Base-by-base conservation (phyloP, 2,329 filamentous ascomycete genomes). In the Trichoderma cornu-damae region DNA sequence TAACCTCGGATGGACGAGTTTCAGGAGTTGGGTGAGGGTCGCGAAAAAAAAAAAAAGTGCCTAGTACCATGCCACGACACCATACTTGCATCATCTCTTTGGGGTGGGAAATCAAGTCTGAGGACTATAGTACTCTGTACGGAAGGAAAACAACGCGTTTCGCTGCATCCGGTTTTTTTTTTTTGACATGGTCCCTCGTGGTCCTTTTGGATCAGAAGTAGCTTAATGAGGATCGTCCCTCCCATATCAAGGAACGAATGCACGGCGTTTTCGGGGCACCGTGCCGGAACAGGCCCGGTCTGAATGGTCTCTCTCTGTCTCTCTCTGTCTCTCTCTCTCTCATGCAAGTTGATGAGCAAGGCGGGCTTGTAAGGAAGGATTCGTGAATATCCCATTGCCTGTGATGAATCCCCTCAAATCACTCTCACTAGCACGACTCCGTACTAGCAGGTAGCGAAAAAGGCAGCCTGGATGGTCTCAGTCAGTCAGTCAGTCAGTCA, bases 241-340 rank as follows among this genome's bases (percentile, higher is more conserved):
- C 50, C n/a, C n/a, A n/a, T n/a, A 54, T 46, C 30, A 54, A 42
- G 30, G n/a, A 44, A 32, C 22, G 38, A n/a, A 34, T 37, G 50
- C 50, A 54, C 50, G 50, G 46, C 50, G 46, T 46, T 40, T 40
- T 38, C 30, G 35, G 48, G 30, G 48, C 28, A 30, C 28, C 28
- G 9, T 51, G 22, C 48, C 48, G 24, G 35, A 51, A 18, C 35
- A 20, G 22, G 32, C 35, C 16, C 40, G 38, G 30, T 28, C 34
- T 18, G n/a, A 35, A 35, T 26, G 47, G 32, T 26, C 22, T 37
- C 20, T 20, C n/a, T n/a, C n/a, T n/a, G n/a, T n/a, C n/a, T n/a
- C n/a, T n/a, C n/a, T n/a, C n/a, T n/a, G n/a, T n/a, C n/a, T n/a
- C n/a, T n/a, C n/a, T n/a, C n/a, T n/a, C n/a, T n/a, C n/a, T n/a